phyloP scores from a whole-genome alignment of 2,329 filamentous ascomycete genomes.

The Cladophialophora carrionii region DNA sequence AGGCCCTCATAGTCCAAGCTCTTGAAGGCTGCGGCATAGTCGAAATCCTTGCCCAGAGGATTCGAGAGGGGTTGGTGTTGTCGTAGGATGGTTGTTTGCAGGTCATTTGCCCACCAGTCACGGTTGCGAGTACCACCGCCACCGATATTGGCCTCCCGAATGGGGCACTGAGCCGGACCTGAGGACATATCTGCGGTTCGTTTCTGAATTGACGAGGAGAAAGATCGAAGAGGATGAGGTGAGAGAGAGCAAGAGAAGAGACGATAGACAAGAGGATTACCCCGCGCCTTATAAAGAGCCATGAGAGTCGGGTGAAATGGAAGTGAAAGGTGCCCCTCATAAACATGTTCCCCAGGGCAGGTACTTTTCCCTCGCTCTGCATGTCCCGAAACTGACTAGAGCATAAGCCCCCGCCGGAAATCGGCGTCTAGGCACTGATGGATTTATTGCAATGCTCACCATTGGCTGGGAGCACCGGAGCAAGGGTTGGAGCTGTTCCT shows the following conservation, averaged over 20 bases:
- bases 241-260: slow-evolving; percentile 1
- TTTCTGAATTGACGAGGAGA: slow-evolving; percentile 3
- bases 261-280: slow-evolving; percentile 16
- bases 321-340: slow-evolving; percentile 13
- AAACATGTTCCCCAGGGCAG: slow-evolving; percentile 2
- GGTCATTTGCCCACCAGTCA: slow-evolving; percentile 74
- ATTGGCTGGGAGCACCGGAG: neutral
- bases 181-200: slow-evolving; percentile 22
- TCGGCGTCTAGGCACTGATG: slow-evolving; percentile 13
- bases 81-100: slow-evolving; percentile 72
- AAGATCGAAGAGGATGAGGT: slow-evolving; percentile 5
- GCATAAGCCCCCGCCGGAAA: slow-evolving; percentile 18
- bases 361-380: slow-evolving; percentile 10
- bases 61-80: slow-evolving; percentile 68
- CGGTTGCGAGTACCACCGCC: slow-evolving; percentile 69
- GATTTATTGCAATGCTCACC: slow-evolving; percentile 3
- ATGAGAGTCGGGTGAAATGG: slow-evolving; percentile 1
- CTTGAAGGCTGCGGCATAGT: slow-evolving; percentile 74
- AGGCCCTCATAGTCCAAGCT: slow-evolving; percentile 69
- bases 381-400: neutral
- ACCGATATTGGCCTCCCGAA: slow-evolving; percentile 43
- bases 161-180: slow-evolving; percentile 28
- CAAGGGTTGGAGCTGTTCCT: neutral
- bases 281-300: slow-evolving; percentile 19
- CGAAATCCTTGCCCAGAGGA: slow-evolving; percentile 67